A percentile compares a stretch with the other conserved stretches of the same genome.
These are phyloP conservation scores for Stylosanthes scabra DNA, from an alignment of 331 rosid species.

Conservation along the genomic window DNA sequence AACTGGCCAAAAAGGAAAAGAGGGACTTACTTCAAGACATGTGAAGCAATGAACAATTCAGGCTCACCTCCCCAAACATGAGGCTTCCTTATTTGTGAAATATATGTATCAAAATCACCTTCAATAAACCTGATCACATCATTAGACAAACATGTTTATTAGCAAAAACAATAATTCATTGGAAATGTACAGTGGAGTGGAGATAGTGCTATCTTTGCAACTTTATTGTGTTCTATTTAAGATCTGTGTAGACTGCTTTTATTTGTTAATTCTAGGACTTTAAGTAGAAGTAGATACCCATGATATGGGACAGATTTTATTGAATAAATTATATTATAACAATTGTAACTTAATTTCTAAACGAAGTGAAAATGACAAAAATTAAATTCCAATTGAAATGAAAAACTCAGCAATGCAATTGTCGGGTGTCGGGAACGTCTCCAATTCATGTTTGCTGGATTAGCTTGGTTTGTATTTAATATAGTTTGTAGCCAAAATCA, in stretches of 20 bases:
- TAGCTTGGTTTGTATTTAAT: neutral
- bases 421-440: neutral
- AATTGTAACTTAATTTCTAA: neutral
- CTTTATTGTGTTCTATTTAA: neutral
- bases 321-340: neutral
- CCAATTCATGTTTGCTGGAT: neutral
- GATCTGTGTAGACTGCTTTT: neutral
- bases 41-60: slow-evolving; percentile 93
- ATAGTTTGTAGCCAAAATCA: neutral
- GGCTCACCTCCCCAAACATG: slow-evolving; percentile 99
- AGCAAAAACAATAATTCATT: slow-evolving; percentile 27
- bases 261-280: neutral
- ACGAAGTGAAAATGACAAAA: neutral
- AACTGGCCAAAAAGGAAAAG: slow-evolving; percentile 28
- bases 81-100: slow-evolving; percentile 79
- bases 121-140: slow-evolving; percentile 81
- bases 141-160: slow-evolving; percentile 37
- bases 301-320: neutral
- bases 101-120: slow-evolving; percentile 84
- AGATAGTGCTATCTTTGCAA: neutral
- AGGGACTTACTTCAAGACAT: slow-evolving; percentile 73
- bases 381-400: neutral
- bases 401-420: neutral
- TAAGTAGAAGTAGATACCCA: neutral
- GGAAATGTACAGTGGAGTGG: neutral